Evolutionary conservation across 1,284 basidiomycete species (phyloP), one percentile per base, ranked within the genome.

Genomic region (Cryptococcus sp.): DNA sequence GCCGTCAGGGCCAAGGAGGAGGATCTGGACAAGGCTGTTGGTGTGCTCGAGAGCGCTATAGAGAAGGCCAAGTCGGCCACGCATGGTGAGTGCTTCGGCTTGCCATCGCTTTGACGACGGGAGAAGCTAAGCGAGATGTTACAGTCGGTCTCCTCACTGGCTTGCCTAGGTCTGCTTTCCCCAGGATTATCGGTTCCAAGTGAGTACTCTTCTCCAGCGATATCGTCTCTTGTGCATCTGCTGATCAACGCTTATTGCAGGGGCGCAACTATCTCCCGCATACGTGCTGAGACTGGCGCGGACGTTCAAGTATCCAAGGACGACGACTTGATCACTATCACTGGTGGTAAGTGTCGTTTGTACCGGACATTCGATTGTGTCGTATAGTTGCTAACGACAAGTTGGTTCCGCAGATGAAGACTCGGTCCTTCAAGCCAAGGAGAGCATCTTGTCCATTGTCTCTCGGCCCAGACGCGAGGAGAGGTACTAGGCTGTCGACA

Each of bases 231-330:
- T 13, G 31, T 10, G 31, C 31, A 35, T 35, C 31, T 35, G 31
- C 31, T 35, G 31, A 35, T 35, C 7, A 5, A 2, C 8, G 31
- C 31, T 5, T 35, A 5, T 35, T 40, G 3, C 50, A 77, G 71
- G 72, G 78, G 78, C 38, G 73, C 90, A n/a, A 94, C 91, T 68
- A 90, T 94, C 58, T 82, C 87, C 52, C 87, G 91, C 56, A 83
- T 95, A 50, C 87, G 92, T 60, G 84, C 84, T 56, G 90, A 93
- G 79, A 93, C 89, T 54, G 90, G 90, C 44, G 88, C 91, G 55
- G 91, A 93, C 74, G 92, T 95, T 65, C 90, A 86, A 47, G 90
- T 94, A 62, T 86, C 89, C 75, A 86, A 89, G 66, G 90, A 93
- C 65, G 89, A 89, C 72, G 90, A 83, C 72, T 87, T 87, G 23